A percentile compares a stretch with the other conserved stretches of the same genome.
These are phyloP conservation scores for Vitellaria paradoxa DNA, from an alignment of 179 eudicot species.

Conservation along the genomic window DNA sequence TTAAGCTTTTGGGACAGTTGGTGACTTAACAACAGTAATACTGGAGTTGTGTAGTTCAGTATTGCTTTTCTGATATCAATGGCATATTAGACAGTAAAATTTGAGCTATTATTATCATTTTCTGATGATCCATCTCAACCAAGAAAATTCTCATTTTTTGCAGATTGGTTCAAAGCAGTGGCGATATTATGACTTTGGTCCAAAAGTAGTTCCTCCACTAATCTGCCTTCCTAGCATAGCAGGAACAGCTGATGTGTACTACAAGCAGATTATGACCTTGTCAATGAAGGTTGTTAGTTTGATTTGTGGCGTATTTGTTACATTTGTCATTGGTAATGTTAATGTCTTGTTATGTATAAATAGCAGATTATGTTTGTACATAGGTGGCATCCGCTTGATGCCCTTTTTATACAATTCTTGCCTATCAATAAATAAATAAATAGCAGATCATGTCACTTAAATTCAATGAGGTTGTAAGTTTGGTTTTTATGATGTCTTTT, in stretches of 20 bases:
- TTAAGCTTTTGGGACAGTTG: no score
- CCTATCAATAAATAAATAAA: no score
- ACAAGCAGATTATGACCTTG: conserved; percentile 94
- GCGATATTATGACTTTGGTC: conserved; percentile 99
- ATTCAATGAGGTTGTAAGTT: conserved; percentile 4
- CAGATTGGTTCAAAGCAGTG: conserved; percentile 94
- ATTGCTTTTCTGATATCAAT: not conserved
- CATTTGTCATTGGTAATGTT: not conserved
- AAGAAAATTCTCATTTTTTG: conserved; percentile 5
- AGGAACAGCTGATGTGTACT: conserved; percentile 95
- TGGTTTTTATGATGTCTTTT: not conserved
- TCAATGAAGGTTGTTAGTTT: conserved; percentile 70
- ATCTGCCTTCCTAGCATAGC: conserved; percentile 90
- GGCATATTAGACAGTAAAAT: not conserved
- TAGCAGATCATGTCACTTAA: not conserved
- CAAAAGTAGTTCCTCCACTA: conserved; percentile 91
- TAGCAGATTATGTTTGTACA: not conserved
- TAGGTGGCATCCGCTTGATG: no score
- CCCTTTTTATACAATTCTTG: no score
- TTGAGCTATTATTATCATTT: not conserved
- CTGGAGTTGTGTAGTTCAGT: not conserved
- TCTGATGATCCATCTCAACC: conserved; percentile 5
- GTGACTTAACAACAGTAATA: no score
- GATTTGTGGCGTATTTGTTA: not conserved
- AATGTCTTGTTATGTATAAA: not conserved